A percentile compares a stretch with the other conserved stretches of the same genome.
Evolutionary conservation across 805 yeast genomes (phyloP).

Genomic region (Metschnikowia vanudenii): DNA sequence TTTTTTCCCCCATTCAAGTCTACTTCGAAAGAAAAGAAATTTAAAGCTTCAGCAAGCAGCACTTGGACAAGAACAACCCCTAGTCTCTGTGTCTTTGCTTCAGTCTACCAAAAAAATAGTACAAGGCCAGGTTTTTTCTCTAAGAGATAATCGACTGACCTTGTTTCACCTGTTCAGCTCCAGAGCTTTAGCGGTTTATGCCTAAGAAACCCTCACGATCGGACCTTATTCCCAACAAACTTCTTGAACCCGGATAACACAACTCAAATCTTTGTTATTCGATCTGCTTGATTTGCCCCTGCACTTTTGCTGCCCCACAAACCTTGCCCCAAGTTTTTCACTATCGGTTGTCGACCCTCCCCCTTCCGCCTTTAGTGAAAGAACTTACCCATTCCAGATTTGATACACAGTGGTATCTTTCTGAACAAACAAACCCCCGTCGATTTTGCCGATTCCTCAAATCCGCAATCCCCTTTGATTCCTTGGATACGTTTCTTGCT

Average conservation of each 20-base stretch:
- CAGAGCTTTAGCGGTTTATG: slow-evolving; percentile 32
- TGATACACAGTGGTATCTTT: neutral
- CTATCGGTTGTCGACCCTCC: slow-evolving; percentile 37
- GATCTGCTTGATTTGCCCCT: slow-evolving; percentile 2
- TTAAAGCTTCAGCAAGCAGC: neutral
- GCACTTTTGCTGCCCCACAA: slow-evolving; percentile 4
- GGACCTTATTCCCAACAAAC: slow-evolving; percentile 26
- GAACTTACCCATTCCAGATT: slow-evolving; percentile 2
- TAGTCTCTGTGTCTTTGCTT: neutral
- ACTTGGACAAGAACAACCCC: neutral
- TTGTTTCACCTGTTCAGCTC: slow-evolving; percentile 9
- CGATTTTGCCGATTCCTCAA: neutral
- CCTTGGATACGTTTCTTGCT: slow-evolving; percentile 46
- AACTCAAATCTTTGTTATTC: slow-evolving; percentile 5
- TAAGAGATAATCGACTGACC: slow-evolving; percentile 8
- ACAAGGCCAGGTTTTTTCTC: slow-evolving; percentile 12
- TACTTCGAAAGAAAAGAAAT: neutral
- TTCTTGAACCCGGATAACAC: slow-evolving; percentile 47
- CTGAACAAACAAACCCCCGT: too few relatives aligned
- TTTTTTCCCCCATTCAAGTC: too few relatives aligned
- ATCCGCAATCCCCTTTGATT: slow-evolving; percentile 6
- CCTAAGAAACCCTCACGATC: slow-evolving; percentile 47
- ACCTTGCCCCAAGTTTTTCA: slow-evolving; percentile 18
- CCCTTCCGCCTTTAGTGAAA: slow-evolving; percentile 32
- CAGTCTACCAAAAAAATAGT: neutral